Evolutionary conservation across 73 alveolate species (phyloP).

Genomic region (Uronychia setigera): DNA sequence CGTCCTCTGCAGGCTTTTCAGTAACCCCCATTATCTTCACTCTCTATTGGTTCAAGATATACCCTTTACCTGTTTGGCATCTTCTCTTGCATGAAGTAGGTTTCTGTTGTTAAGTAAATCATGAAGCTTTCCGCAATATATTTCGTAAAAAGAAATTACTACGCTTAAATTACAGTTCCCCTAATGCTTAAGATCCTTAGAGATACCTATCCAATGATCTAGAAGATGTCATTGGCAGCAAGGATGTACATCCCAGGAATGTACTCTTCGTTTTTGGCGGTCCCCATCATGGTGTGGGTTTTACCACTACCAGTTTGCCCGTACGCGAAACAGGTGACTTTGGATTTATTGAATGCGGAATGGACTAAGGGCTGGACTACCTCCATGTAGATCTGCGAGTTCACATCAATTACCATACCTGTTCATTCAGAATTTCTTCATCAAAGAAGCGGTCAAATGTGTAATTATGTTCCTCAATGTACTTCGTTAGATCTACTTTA

Average conservation of each 20-base stretch:
- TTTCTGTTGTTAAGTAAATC: conserved; percentile 78
- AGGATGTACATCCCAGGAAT: conserved; percentile 65
- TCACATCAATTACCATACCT: conserved; percentile 62
- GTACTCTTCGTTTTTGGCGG: conserved; percentile 27
- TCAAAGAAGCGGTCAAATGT: conserved; percentile 80
- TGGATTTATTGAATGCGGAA: conserved; percentile 84
- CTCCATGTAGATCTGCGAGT: conserved; percentile 70
- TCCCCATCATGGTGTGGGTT: conserved; percentile 93
- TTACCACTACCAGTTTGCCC: conserved; percentile 94
- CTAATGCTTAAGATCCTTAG: background rate
- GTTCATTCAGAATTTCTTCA: conserved; percentile 89
- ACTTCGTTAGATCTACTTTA: conserved; percentile 83
- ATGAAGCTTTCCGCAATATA: conserved; percentile 82
- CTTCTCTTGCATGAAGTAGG: conserved; percentile 80
- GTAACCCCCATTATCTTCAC: conserved; percentile 81
- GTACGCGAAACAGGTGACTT: conserved; percentile 88
- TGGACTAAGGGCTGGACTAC: conserved; percentile 83
- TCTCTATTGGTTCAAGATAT: no score
- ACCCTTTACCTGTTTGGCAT: conserved; percentile 71
- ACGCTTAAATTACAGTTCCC: no score
- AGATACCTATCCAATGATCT: conserved; percentile 12
- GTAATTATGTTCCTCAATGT: conserved; percentile 83
- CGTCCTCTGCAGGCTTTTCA: conserved; percentile 76
- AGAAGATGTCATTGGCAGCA: conserved; percentile 56
- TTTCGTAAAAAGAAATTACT: conserved; percentile 90